Evolutionary conservation across 1,139 yeast genomes (phyloP).

Genomic region (Sugiyamaella sp.): DNA sequence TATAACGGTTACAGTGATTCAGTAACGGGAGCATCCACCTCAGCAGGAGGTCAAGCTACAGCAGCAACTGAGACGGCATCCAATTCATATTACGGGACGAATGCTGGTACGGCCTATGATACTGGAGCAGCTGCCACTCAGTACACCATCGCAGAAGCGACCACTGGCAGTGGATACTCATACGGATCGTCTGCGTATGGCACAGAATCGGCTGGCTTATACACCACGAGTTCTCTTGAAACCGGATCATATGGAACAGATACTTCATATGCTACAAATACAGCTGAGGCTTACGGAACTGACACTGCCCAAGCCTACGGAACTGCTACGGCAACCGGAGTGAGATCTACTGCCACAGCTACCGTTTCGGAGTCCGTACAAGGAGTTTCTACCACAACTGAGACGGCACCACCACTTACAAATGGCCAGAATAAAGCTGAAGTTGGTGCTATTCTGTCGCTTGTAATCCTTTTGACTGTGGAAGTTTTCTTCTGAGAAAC

Average conservation of each 20-base stretch:
- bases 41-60: background rate
- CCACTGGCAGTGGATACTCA: background rate
- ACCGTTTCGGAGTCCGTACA: background rate
- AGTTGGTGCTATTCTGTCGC: conserved; percentile 9
- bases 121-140: background rate
- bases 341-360: conserved; percentile 3
- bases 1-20: conserved; percentile 1
- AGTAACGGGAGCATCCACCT: background rate
- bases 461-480: conserved; percentile 5
- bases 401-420: conserved; percentile 7
- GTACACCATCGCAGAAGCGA: background rate
- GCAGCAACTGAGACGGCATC: conserved; percentile 1
- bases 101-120: background rate
- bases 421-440: conserved; percentile 11
- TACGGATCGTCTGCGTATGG: conserved; percentile 2
- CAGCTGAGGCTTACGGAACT: background rate
- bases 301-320: background rate
- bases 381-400: conserved; percentile 5
- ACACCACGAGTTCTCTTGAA: background rate
- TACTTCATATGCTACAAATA: background rate
- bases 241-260: background rate
- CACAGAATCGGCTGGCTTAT: conserved; percentile 1
- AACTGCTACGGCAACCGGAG: background rate
- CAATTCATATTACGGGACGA: background rate
- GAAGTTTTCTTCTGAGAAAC: conserved; percentile 2